Evolutionary conservation across 495 filamentous ascomycete genomes (phyloP), one percentile per base, ranked within the genome.

Genomic region (Staphylotrichum longicolle): DNA sequence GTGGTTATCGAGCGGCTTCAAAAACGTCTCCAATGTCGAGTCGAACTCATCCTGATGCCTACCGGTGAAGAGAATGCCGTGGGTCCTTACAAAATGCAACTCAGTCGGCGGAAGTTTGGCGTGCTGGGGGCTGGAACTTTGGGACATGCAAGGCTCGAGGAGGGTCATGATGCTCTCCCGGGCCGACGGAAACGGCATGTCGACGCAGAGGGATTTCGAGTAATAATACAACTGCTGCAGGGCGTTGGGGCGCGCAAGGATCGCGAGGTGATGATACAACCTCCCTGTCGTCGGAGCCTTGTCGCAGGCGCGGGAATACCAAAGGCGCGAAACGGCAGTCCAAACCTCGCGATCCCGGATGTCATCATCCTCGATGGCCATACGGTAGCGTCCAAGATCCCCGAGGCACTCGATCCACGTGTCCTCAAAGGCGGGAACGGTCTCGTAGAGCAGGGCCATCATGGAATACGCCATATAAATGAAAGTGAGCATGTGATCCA

Each of bases 321-420:
- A 96, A 41, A 84, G 84, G 20, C 86, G 75, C 6, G 88, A 87
- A 0, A 95, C 87, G 0, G 80, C 81, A 9, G 86, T 87, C 91
- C 93, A 96, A 2, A 83, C 75, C 49, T 96, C 91, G 0, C 88
- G 81, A 48, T 93, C 90, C 10, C 81, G 75, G 20, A 86, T 73
- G 56, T 91, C 85, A 40, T 83, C 79, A 53, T 91, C 87, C 68
- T 93, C 88, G 34, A 93, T 86, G 1, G 89, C 89, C 88, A 93
- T 92, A 0, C 78, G 58, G 46, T 80, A 80, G 4, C 78, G 73
- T 0, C 84, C 88, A 3, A 94, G 72, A 70, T 94, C 91, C 0
- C 91, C 91, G 0, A 96, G 77, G 66, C 91, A 96, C 64, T 96
- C 92, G 32, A 96, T 89, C 92, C 93, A 96, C 0, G 88, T 95